Evolutionary conservation across 2,329 filamentous ascomycete genomes (phyloP).

Genomic region (Curvularia lunata): DNA sequence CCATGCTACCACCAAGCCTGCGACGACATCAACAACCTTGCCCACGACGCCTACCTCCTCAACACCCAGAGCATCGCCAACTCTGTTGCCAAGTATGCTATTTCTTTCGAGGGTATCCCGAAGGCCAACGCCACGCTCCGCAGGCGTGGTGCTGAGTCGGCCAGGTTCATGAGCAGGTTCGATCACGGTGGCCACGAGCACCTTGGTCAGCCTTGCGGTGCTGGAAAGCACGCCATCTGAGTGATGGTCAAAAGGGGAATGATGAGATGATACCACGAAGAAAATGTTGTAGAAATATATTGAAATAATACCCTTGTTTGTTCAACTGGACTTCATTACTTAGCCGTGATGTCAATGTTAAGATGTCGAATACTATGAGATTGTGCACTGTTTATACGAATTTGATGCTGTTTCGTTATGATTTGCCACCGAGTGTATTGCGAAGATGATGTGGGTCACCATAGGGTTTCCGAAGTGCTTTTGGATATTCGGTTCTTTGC

Average conservation of each 20-base stretch:
- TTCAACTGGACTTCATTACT: not conserved
- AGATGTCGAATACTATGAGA: not conserved
- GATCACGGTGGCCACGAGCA: slow-evolving; percentile 39
- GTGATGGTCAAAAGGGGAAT: not conserved
- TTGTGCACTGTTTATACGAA: not conserved
- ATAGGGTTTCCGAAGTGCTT: too few species aligned
- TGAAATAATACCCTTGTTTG: not conserved
- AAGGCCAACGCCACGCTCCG: slow-evolving; percentile 33
- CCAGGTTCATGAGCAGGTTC: slow-evolving; percentile 31
- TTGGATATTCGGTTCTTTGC: too few species aligned
- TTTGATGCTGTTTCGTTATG: too few species aligned
- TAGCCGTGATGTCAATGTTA: not conserved
- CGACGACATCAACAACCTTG: slow-evolving; percentile 48
- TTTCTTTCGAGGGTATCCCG: slow-evolving; percentile 47
- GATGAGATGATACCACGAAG: slow-evolving; percentile 7
- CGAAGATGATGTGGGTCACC: too few species aligned
- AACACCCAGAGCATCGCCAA: slow-evolving; percentile 51
- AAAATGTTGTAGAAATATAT: not conserved
- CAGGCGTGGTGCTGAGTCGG: slow-evolving; percentile 40
- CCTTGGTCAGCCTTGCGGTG: slow-evolving; percentile 33
- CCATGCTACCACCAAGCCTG: slow-evolving; percentile 49
- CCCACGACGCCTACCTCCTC: slow-evolving; percentile 46
- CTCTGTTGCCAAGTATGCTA: slow-evolving; percentile 47
- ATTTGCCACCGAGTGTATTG: too few species aligned
- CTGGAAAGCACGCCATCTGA: slow-evolving; percentile 29